Evolutionary conservation across 1,284 basidiomycete species (phyloP).

Genomic region (Cutaneotrichosporon spelunceum): DNA sequence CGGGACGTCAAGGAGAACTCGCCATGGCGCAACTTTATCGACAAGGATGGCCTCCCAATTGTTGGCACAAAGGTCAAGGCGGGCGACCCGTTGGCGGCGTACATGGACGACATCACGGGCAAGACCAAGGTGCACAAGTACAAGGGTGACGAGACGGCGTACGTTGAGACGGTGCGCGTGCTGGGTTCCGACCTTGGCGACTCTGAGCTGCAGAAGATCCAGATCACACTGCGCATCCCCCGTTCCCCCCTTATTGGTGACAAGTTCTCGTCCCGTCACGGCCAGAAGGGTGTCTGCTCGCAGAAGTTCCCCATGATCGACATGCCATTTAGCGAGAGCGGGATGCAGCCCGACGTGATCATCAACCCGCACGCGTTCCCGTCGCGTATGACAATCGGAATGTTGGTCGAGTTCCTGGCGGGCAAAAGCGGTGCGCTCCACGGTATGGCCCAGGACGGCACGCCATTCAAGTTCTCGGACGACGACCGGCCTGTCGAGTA

Average conservation of each 20-base stretch:
- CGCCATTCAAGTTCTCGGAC: slow-evolving; percentile 97
- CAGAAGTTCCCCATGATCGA: slow-evolving; percentile 98
- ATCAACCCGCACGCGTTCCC: slow-evolving; percentile 99
- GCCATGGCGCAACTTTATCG: slow-evolving; percentile 66
- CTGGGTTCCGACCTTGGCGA: slow-evolving; percentile 86
- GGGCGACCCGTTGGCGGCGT: slow-evolving; percentile 77
- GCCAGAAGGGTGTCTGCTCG: slow-evolving; percentile 97
- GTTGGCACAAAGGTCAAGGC: slow-evolving; percentile 68
- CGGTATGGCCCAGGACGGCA: slow-evolving; percentile 95
- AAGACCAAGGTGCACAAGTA: slow-evolving; percentile 87
- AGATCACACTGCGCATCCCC: slow-evolving; percentile 89
- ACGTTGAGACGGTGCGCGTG: slow-evolving; percentile 87
- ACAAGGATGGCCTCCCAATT: slow-evolving; percentile 79
- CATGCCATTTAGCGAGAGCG: slow-evolving; percentile 98
- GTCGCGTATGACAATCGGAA: slow-evolving; percentile 99
- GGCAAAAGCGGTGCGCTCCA: slow-evolving; percentile 99
- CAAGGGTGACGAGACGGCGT: slow-evolving; percentile 91
- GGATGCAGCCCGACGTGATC: slow-evolving; percentile 98
- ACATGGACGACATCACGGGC: slow-evolving; percentile 80
- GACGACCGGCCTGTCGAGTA: slow-evolving; percentile 93
- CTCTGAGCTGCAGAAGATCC: slow-evolving; percentile 84
- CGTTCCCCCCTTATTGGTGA: slow-evolving; percentile 97
- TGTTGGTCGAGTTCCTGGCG: slow-evolving; percentile 99
- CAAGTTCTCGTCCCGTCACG: slow-evolving; percentile 48
- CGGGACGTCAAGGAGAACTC: slow-evolving; percentile 63